These are phyloP conservation scores for Chlamydomonas sp. DNA, from an alignment of 139 green algal genomes.

Conservation along the genomic window DNA sequence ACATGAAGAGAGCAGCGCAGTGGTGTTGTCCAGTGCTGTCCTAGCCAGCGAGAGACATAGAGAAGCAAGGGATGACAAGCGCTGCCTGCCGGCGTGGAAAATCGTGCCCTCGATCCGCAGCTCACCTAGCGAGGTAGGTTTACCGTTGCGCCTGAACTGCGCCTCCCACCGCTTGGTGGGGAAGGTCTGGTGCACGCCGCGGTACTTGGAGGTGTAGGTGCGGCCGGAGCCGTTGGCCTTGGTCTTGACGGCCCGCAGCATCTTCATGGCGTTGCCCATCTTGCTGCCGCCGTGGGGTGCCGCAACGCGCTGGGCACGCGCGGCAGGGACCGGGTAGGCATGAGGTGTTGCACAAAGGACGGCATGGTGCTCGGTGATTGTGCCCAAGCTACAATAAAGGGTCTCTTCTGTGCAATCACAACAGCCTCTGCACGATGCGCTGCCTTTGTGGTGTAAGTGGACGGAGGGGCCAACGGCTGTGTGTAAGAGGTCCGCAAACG, in stretches of 20 bases:
- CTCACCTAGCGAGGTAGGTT: constrained; percentile 78
- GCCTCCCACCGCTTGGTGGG: constrained; percentile 91
- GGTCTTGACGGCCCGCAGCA: constrained; percentile 33
- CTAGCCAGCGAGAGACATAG: too few species aligned
- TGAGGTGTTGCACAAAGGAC: background rate
- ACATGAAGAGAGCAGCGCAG: too few species aligned
- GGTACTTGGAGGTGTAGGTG: constrained; percentile 85
- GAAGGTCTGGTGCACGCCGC: constrained; percentile 93
- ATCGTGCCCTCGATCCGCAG: too few species aligned
- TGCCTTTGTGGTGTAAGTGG: background rate
- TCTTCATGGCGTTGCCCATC: constrained; percentile 1
- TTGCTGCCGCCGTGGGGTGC: background rate
- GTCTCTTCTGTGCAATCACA: background rate
- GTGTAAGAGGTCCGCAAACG: too few species aligned
- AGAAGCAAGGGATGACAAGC: too few species aligned
- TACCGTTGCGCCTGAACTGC: constrained; percentile 88
- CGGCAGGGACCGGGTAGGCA: background rate
- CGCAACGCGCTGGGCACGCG: background rate
- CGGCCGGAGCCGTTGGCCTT: constrained; percentile 58
- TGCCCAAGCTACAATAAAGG: background rate
- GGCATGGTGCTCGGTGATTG: background rate
- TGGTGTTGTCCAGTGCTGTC: too few species aligned
- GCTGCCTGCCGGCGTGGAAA: too few species aligned
- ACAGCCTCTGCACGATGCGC: background rate
- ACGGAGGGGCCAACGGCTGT: too few species aligned